phyloP scores from a whole-genome alignment of 2,329 filamentous ascomycete genomes.

The Falciphora oryzae region DNA sequence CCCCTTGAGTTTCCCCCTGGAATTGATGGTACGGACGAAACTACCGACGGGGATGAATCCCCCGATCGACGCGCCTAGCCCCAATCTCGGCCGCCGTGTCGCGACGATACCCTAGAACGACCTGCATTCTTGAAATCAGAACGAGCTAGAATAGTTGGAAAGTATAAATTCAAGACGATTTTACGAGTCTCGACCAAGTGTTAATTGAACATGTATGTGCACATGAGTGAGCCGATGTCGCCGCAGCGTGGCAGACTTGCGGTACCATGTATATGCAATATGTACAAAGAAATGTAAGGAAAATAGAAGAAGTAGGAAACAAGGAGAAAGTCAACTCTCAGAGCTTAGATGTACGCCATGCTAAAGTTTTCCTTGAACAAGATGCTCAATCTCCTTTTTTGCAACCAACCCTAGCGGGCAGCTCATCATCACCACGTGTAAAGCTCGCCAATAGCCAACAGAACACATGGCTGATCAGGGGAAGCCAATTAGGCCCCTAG shows the following conservation, averaged over 20 bases:
- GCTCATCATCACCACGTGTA: no score
- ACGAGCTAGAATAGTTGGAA: no score
- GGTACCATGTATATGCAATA: not conserved
- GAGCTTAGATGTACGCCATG: not conserved
- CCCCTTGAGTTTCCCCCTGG: not conserved
- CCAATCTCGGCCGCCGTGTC: no score
- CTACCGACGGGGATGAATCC: not conserved
- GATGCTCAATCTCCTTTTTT: not conserved
- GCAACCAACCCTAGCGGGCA: no score
- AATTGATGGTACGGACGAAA: not conserved
- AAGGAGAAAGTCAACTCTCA: not conserved
- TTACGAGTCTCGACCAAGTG: not conserved
- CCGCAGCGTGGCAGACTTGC: not conserved
- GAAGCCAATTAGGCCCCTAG: constrained; percentile 15
- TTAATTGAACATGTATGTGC: not conserved
- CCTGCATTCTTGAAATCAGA: no score
- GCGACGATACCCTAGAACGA: no score
- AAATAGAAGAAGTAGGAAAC: not conserved
- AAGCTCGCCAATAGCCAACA: no score
- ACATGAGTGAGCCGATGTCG: not conserved
- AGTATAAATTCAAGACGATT: no score
- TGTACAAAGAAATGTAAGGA: not conserved
- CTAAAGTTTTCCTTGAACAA: no score
- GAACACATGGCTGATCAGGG: no score
- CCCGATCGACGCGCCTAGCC: no score